phyloP scores from a whole-genome alignment of 345 rosid genomes.

The Crucihimalaya himalaica region DNA sequence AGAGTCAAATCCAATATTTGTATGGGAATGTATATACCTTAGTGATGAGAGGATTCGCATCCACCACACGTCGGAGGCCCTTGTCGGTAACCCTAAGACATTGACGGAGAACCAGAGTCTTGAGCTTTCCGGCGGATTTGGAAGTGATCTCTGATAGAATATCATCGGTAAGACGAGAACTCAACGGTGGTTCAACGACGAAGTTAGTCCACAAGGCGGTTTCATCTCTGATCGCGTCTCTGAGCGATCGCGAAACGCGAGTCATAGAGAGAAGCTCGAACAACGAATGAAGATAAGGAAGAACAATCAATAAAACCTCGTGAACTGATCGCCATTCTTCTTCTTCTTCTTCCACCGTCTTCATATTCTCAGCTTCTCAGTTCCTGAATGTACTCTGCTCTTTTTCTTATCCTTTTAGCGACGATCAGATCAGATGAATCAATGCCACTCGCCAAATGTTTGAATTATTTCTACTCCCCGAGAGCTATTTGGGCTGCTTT shows the following conservation, averaged over 20 bases:
- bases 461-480: not conserved
- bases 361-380: not conserved
- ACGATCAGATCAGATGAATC: conserved; percentile 12
- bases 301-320: conserved; percentile 57
- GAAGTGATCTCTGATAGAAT: conserved; percentile 49
- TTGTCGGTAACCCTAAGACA: conserved; percentile 61
- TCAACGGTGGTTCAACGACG: conserved; percentile 49
- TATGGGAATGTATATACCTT: conserved; percentile 45
- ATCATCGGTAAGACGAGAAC: conserved; percentile 51
- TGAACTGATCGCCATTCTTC: conserved; percentile 48
- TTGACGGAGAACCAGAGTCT: conserved; percentile 45
- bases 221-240: conserved; percentile 54
- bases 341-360: conserved; percentile 12
- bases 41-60: conserved; percentile 57
- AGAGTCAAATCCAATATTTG: not conserved
- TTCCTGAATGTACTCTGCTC: not conserved
- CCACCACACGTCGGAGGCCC: conserved; percentile 54
- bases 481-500: not conserved
- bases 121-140: conserved; percentile 57
- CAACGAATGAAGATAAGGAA: conserved; percentile 60
- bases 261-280: conserved; percentile 59
- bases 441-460: conserved; percentile 16
- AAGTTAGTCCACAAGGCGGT: conserved; percentile 59
- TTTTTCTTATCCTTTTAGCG: conserved; percentile 22
- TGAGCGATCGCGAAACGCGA: conserved; percentile 50